These are phyloP conservation scores for Pinus albicaulis DNA, from an alignment of 75 land plant species.

Conservation along the genomic window DNA sequence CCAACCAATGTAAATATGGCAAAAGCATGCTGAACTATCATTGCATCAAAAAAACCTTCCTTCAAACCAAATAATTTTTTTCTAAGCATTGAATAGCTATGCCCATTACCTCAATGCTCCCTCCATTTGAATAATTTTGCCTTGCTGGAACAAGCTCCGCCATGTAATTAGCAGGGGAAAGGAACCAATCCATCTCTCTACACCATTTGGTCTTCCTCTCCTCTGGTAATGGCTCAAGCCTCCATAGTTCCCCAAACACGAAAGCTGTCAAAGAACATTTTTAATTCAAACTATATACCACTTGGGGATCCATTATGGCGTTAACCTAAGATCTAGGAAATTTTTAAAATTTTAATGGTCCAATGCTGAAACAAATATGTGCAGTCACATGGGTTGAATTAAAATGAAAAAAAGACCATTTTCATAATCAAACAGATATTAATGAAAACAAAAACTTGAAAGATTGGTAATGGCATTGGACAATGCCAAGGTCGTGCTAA, in stretches of 20 bases:
- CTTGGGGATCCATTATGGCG: no score
- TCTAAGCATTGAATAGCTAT: background rate
- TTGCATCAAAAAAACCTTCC: no score
- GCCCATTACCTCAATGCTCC: constrained; percentile 50
- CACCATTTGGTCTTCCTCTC: constrained; percentile 62
- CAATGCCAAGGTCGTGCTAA: constrained; percentile 62
- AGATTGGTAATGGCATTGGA: constrained; percentile 85
- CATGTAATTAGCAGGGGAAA: constrained; percentile 75
- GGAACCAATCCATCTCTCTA: constrained; percentile 81
- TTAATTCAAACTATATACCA: no score
- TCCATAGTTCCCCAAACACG: constrained; percentile 85
- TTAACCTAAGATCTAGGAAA: no score
- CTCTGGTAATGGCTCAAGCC: constrained; percentile 65
- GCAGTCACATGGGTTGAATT: no score
- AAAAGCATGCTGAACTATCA: no score
- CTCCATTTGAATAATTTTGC: constrained; percentile 62
- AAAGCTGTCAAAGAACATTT: constrained; percentile 42
- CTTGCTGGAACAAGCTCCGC: constrained; percentile 81
- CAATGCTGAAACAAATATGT: no score
- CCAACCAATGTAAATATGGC: no score
- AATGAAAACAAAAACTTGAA: constrained; percentile 34
- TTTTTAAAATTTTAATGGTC: no score
- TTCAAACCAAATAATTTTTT: no score
- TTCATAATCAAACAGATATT: background rate
- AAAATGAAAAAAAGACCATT: background rate